Base-by-base conservation (phyloP, 441 rosid species). In the Pelargonium myrrhifolium region DNA sequence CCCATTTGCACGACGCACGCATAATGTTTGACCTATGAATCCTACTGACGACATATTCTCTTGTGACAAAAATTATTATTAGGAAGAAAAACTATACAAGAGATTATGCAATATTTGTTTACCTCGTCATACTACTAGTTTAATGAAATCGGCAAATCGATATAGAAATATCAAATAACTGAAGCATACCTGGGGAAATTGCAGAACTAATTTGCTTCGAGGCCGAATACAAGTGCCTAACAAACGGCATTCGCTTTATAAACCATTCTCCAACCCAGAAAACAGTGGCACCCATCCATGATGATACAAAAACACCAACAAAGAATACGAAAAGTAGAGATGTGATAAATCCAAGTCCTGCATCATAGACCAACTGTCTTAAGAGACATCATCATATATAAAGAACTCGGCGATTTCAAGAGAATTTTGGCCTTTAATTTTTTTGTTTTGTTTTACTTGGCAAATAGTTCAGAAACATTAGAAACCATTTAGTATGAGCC, bases 201-300 rank as follows among this genome's bases (percentile, higher is more conserved):
- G 97, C 99, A 67, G 96, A 77, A 81, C 97, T 91, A 39, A 93
- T 93, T 81, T 93, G 99, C 76, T 93, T 91, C 71, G 96, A 91
- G 70, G 97, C 97, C 1, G 89, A 85, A 82, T 91, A 91, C 67
- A 93, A 63, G 76, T 93, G 99, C 79, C 76, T 89, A 67, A 91
- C 89, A 71, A 93, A 88, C 24, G 99, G 97, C 99, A 93, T 93
- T 70, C 85, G 79, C 82, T 85, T 89, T 70, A 93, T 93, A 80
- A 93, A 81, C 98, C 97, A 90, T 75, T 93, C 96, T 55, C 98
- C 97, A 64, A 93, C 47, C 76, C 89, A 86, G 81, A 90, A 82
- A 70, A 93, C 84, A 11, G 90, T 83, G 62, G 98, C 87, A 15
- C 98, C 98, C 71, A 90, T 53, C 98, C 97, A 93, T n/a, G 96